Evolutionary conservation across 192 early-diverging fungal genomes (phyloP).

Genomic region (Lobulomyces angularis): DNA sequence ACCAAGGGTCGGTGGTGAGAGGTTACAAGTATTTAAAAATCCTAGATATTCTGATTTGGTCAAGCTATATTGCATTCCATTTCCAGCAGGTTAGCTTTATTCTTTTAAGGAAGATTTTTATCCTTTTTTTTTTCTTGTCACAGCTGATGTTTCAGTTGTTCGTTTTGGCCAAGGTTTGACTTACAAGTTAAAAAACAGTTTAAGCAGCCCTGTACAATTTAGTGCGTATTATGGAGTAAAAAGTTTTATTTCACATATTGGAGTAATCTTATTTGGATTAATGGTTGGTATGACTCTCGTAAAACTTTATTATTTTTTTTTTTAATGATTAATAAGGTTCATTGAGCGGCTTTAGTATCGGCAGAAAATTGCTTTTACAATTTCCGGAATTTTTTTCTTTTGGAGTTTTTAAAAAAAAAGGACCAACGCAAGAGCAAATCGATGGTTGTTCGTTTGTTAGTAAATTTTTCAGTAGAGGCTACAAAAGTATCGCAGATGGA

Average conservation of each 20-base stretch:
- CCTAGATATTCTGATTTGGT: too few relatives aligned
- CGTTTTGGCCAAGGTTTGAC: slow-evolving; percentile 12
- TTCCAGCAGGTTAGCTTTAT: too few relatives aligned
- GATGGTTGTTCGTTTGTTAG: slow-evolving; percentile 35
- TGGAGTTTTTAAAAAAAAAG: slow-evolving; percentile 41
- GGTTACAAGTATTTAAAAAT: too few relatives aligned
- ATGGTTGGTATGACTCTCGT: slow-evolving; percentile 37
- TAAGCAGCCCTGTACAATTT: slow-evolving; percentile 43
- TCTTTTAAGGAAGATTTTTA: too few relatives aligned
- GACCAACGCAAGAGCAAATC: slow-evolving; percentile 42
- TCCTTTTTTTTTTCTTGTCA: too few relatives aligned
- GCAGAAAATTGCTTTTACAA: slow-evolving; percentile 38
- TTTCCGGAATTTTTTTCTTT: slow-evolving; percentile 46
- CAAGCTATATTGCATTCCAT: too few relatives aligned
- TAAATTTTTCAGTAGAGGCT: slow-evolving; percentile 43
- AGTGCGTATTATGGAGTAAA: slow-evolving; percentile 44
- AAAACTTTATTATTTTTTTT: too few relatives aligned
- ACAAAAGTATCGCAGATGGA: slow-evolving; percentile 8
- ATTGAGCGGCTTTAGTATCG: slow-evolving; percentile 33
- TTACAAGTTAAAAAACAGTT: background rate
- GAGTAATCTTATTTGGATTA: slow-evolving; percentile 20
- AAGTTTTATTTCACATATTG: slow-evolving; percentile 11
- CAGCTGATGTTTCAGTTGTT: slow-evolving; percentile 10
- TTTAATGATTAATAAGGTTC: too few relatives aligned
- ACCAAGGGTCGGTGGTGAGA: too few relatives aligned